Percentiles rank a stretch among this genome's conserved stretches.
Conservation (phyloP, 2,329 filamentous ascomycete genomes). For the Ophiosphaerella korrae region DNA sequence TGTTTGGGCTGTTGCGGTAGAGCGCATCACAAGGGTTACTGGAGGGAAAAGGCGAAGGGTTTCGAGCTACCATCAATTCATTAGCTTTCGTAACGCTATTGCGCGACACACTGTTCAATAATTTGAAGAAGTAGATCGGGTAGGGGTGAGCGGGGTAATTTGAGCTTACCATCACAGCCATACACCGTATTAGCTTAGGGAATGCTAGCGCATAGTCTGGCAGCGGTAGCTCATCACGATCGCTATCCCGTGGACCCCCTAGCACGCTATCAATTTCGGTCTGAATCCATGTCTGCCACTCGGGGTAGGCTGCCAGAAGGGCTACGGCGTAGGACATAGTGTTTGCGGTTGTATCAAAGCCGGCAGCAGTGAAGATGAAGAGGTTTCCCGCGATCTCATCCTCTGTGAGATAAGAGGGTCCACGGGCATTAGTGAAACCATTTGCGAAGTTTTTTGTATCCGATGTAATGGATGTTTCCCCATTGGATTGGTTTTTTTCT, state of each 20-base stretch:
- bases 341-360: constrained; percentile 47
- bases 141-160: too few species aligned
- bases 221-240: constrained; percentile 17
- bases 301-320: constrained; percentile 52
- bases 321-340: constrained; percentile 55
- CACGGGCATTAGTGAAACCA: too few species aligned
- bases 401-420: constrained; percentile 5
- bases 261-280: constrained; percentile 52
- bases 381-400: constrained; percentile 26
- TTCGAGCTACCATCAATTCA: constrained; percentile 29
- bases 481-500: not conserved
- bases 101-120: too few species aligned
- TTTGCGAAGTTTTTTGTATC: not conserved
- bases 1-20: not conserved
- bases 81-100: too few species aligned
- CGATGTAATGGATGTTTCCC: not conserved
- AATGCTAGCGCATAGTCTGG: constrained; percentile 33
- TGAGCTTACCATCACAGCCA: constrained; percentile 48
- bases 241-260: not conserved
- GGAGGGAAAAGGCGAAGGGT: constrained; percentile 19
- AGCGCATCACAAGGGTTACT: constrained; percentile 10
- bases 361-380: constrained; percentile 26
- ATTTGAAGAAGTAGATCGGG: too few species aligned
- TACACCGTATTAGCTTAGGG: constrained; percentile 49
- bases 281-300: constrained; percentile 58